Conservation (phyloP, 2,329 filamentous ascomycete species). For the Talaromyces atroroseus region DNA sequence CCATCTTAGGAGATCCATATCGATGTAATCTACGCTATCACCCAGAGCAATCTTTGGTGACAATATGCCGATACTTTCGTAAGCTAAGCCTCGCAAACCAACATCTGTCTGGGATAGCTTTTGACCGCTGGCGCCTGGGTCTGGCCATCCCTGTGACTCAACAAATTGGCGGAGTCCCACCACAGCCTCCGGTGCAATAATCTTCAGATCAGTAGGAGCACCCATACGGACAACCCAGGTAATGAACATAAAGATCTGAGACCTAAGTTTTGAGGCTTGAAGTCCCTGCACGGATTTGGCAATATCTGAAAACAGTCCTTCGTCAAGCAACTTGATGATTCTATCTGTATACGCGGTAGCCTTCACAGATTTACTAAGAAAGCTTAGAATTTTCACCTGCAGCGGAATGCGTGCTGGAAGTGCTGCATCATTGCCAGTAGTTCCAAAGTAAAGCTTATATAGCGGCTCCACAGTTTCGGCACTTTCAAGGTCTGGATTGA, state of each 20-base stretch:
- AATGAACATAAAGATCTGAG: conserved; percentile 77
- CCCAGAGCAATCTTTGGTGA: conserved; percentile 46
- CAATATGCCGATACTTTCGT: conserved; percentile 83
- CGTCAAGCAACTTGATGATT: conserved; percentile 64
- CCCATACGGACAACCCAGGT: conserved; percentile 80
- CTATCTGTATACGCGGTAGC: conserved; percentile 65
- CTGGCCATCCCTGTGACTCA: conserved; percentile 76
- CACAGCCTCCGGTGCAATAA: conserved; percentile 65
- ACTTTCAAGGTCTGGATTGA: conserved; percentile 64
- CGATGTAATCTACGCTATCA: conserved; percentile 35
- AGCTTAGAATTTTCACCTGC: conserved; percentile 67
- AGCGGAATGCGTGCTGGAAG: conserved; percentile 59
- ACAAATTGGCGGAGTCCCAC: conserved; percentile 67
- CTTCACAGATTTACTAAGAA: conserved; percentile 69
- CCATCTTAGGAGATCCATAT: conserved; percentile 59
- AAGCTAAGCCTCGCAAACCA: conserved; percentile 70
- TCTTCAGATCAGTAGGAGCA: conserved; percentile 53
- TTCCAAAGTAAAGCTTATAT: conserved; percentile 67
- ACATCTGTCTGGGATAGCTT: conserved; percentile 56
- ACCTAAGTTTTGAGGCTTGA: conserved; percentile 73
- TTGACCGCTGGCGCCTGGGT: conserved; percentile 47
- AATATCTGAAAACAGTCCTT: conserved; percentile 51
- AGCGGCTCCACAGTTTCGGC: conserved; percentile 57
- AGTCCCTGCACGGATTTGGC: conserved; percentile 52
- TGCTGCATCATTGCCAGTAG: conserved; percentile 40